phyloP scores from a whole-genome alignment of 768 basidiomycete species.

The Mycena galopus region DNA sequence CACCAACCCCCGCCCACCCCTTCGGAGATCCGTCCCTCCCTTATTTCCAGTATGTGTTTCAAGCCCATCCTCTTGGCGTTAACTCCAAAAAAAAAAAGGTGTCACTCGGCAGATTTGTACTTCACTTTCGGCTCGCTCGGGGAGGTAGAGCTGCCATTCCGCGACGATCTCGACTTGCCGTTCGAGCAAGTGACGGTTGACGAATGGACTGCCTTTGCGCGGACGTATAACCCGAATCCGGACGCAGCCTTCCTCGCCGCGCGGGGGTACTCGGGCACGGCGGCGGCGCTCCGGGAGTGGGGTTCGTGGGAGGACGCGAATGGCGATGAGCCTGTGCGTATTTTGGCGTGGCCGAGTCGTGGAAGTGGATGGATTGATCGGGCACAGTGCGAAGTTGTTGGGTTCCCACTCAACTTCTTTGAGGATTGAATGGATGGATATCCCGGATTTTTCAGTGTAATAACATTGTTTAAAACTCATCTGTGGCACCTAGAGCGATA shows the following conservation, averaged over 20 bases:
- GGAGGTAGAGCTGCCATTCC: conserved; percentile 56
- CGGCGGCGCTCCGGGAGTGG: conserved; percentile 42
- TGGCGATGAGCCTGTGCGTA: conserved; percentile 46
- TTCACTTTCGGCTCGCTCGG: conserved; percentile 51
- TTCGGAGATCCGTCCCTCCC: conserved; percentile 62
- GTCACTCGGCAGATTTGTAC: too few relatives aligned
- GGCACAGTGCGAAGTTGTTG: conserved; percentile 54
- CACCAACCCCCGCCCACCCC: conserved; percentile 55
- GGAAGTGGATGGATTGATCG: conserved; percentile 50
- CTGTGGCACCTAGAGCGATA: too few relatives aligned
- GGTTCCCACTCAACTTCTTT: conserved; percentile 43
- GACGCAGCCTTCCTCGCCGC: conserved; percentile 54
- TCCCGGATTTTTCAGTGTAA: too few relatives aligned
- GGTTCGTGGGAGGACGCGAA: conserved; percentile 51
- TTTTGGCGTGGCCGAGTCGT: conserved; percentile 49
- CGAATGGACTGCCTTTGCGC: conserved; percentile 61
- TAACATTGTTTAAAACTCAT: too few relatives aligned
- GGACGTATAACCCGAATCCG: conserved; percentile 63
- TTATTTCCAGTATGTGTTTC: conserved; percentile 60
- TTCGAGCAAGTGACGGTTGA: conserved; percentile 60
- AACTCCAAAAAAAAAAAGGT: too few relatives aligned
- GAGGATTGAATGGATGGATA: conserved; percentile 23
- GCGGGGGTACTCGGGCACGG: conserved; percentile 55
- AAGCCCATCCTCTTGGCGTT: conserved; percentile 38
- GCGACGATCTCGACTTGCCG: conserved; percentile 60